Conservation (phyloP, 2,329 filamentous ascomycete genomes). For the Anisogramma anomala region DNA sequence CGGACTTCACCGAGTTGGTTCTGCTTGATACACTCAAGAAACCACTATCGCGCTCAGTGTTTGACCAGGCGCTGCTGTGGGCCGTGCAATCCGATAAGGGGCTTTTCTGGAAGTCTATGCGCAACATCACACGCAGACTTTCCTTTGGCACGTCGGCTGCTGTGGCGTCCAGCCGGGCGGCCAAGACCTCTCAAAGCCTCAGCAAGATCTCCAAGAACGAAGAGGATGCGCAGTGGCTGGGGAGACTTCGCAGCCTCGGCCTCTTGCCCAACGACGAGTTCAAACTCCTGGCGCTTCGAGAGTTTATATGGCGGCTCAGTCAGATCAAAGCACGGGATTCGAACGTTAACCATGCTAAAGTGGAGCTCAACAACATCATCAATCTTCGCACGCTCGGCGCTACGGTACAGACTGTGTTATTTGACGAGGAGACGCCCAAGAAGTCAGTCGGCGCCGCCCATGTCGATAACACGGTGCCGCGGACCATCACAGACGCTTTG, state of each 20-base stretch:
- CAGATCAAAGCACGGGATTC: constrained; percentile 53
- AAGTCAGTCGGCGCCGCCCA: constrained; percentile 24
- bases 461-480: constrained; percentile 36
- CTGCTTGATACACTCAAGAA: constrained; percentile 75
- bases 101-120: constrained; percentile 73
- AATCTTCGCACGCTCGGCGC: constrained; percentile 64
- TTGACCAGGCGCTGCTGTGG: constrained; percentile 81
- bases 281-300: constrained; percentile 73
- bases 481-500: constrained; percentile 82
- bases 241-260: constrained; percentile 71
- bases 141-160: constrained; percentile 56
- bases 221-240: constrained; percentile 91
- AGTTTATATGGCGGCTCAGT: constrained; percentile 83
- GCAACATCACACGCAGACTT: constrained; percentile 49
- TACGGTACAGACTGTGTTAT: constrained; percentile 80
- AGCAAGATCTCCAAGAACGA: constrained; percentile 63
- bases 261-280: constrained; percentile 74
- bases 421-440: constrained; percentile 60
- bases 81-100: constrained; percentile 70
- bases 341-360: constrained; percentile 23
- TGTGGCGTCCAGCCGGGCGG: constrained; percentile 41
- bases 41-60: constrained; percentile 65
- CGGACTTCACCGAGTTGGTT: constrained; percentile 54
- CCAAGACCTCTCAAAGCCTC: constrained; percentile 47
- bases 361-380: constrained; percentile 57